A percentile compares a stretch with the other conserved stretches of the same genome.
phyloP scores from a whole-genome alignment of 192 early-diverging fungal species.

The Dissophora ornata region DNA sequence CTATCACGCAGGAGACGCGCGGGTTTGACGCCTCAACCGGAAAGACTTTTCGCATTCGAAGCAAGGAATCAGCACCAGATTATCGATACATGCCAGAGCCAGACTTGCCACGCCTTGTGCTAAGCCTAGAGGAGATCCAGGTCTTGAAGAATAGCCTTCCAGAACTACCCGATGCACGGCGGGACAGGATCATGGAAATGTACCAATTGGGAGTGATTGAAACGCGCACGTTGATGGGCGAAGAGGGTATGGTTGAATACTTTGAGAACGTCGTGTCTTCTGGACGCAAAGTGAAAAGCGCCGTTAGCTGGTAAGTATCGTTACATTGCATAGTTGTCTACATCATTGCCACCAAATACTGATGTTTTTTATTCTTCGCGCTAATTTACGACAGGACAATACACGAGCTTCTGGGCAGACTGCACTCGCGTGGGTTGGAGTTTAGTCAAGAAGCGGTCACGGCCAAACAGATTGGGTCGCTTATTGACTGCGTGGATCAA shows the following conservation, averaged over 20 bases:
- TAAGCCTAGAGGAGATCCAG: constrained; percentile 48
- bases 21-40: constrained; percentile 75
- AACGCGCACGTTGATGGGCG: constrained; percentile 73
- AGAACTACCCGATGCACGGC: constrained; percentile 76
- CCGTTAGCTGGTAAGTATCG: constrained; percentile 38
- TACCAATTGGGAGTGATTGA: constrained; percentile 71
- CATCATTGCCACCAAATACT: too few relatives aligned
- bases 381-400: constrained; percentile 59
- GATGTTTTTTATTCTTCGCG: neutral
- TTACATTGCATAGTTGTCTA: neutral
- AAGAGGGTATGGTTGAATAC: constrained; percentile 77
- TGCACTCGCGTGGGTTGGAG: constrained; percentile 56
- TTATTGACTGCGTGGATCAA: constrained; percentile 71
- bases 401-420: constrained; percentile 68
- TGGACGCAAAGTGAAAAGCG: constrained; percentile 23
- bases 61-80: constrained; percentile 89
- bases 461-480: constrained; percentile 62
- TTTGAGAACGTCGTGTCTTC: constrained; percentile 72
- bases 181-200: constrained; percentile 65
- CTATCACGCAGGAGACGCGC: constrained; percentile 80
- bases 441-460: constrained; percentile 66
- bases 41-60: constrained; percentile 75
- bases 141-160: constrained; percentile 63
- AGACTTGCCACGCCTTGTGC: constrained; percentile 69
- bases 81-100: constrained; percentile 92